Evolutionary conservation across 352 stramenopile species (phyloP).

Genomic region (Plasmopara halstedii): DNA sequence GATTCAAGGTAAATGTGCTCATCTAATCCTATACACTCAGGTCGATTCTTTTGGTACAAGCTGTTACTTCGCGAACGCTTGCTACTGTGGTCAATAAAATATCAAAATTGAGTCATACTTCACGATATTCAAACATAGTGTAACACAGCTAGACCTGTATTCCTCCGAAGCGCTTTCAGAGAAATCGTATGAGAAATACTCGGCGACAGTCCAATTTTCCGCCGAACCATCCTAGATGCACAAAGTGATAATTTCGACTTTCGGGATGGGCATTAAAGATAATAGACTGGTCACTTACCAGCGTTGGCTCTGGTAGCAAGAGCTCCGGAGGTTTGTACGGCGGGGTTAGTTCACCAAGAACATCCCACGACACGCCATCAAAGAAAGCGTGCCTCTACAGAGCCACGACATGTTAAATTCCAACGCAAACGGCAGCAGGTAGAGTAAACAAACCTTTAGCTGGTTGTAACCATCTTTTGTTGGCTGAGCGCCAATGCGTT

Average conservation of each 20-base stretch:
- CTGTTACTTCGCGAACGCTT: constrained; percentile 60
- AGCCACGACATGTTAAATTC: background rate
- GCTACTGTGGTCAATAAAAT: constrained; percentile 3
- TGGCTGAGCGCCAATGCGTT: constrained; percentile 65
- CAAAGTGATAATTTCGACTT: background rate
- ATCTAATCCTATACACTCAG: constrained; percentile 54
- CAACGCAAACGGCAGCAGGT: background rate
- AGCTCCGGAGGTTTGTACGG: constrained; percentile 53
- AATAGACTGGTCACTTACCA: constrained; percentile 20
- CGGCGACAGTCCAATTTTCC: constrained; percentile 72
- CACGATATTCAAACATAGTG: background rate
- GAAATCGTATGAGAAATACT: constrained; percentile 79
- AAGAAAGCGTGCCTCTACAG: constrained; percentile 72
- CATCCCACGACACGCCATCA: constrained; percentile 65
- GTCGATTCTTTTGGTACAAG: constrained; percentile 41
- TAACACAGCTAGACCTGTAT: constrained; percentile 26
- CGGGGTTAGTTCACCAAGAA: constrained; percentile 37
- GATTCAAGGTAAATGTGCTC: constrained; percentile 64
- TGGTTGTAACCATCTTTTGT: constrained; percentile 57
- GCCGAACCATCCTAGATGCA: constrained; percentile 51
- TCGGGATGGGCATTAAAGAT: background rate
- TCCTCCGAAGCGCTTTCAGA: constrained; percentile 68
- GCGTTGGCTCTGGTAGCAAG: constrained; percentile 48
- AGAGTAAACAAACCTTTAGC: constrained; percentile 42
- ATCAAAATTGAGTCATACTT: background rate